Conservation (phyloP, 164 flowering plant genomes). For the Liriodendron chinense region DNA sequence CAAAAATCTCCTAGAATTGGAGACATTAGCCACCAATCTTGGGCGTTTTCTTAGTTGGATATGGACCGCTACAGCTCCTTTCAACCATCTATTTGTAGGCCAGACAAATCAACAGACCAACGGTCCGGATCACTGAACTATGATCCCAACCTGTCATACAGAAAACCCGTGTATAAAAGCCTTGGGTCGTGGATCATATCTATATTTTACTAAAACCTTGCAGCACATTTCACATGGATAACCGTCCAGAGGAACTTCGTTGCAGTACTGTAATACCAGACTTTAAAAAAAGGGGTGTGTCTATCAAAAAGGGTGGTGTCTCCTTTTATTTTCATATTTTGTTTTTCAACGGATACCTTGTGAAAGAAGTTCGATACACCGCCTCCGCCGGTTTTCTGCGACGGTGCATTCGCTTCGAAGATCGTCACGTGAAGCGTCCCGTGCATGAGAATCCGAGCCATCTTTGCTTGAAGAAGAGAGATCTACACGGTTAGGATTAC, state of each 20-base stretch:
- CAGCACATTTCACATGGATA: not conserved
- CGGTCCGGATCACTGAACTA: not conserved
- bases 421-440: constrained; percentile 61
- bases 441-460: constrained; percentile 51
- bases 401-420: constrained; percentile 39
- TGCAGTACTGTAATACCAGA: not conserved
- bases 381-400: not conserved
- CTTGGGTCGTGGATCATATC: not conserved
- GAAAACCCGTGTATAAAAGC: not conserved
- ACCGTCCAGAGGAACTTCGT: not conserved
- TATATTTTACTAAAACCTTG: not conserved
- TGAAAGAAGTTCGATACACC: constrained; percentile 18
- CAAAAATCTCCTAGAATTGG: too few relatives aligned
- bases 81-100: not conserved
- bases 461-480: not conserved
- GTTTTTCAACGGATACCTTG: constrained; percentile 27
- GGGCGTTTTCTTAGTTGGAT: not conserved
- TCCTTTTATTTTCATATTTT: too few relatives aligned
- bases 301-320: too few relatives aligned
- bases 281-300: not conserved
- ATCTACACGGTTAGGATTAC: not conserved
- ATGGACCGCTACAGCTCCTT: not conserved
- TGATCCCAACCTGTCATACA: not conserved
- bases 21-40: not conserved
- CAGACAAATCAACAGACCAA: not conserved